phyloP scores from a whole-genome alignment of 345 rosid species.

The Salix brachista region DNA sequence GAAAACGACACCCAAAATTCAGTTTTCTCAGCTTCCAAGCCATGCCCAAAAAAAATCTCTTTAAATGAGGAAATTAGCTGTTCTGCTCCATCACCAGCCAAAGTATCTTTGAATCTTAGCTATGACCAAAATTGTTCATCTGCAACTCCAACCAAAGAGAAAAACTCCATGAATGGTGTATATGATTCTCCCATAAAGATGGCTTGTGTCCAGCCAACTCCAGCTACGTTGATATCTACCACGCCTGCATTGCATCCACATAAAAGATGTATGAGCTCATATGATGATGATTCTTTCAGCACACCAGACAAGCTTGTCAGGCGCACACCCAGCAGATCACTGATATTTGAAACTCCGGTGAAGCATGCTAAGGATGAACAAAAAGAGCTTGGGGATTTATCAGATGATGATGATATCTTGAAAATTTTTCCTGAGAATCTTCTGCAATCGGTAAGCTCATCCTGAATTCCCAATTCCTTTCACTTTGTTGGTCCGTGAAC shows the following conservation, averaged over 20 bases:
- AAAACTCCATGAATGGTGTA: not conserved
- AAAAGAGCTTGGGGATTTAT: slow-evolving; percentile 17
- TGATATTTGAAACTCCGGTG: slow-evolving; percentile 52
- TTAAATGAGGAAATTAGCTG: slow-evolving; percentile 15
- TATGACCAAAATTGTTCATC: not conserved
- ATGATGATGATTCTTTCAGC: slow-evolving; percentile 38
- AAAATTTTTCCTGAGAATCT: slow-evolving; percentile 53
- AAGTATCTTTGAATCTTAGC: slow-evolving; percentile 15
- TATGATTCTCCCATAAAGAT: slow-evolving; percentile 23
- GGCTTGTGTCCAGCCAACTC: slow-evolving; percentile 42
- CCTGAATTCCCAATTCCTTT: not conserved
- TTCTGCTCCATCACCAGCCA: slow-evolving; percentile 26
- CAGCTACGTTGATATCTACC: slow-evolving; percentile 41
- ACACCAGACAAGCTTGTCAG: slow-evolving; percentile 52
- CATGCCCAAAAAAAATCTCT: slow-evolving; percentile 9
- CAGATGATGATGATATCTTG: slow-evolving; percentile 43
- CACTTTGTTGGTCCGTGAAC: not conserved
- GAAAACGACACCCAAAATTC: slow-evolving; percentile 16
- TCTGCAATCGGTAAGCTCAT: slow-evolving; percentile 53
- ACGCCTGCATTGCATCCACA: slow-evolving; percentile 36
- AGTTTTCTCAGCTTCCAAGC: slow-evolving; percentile 9
- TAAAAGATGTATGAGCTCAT: slow-evolving; percentile 61
- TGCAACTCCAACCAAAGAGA: slow-evolving; percentile 45
- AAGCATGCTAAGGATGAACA: slow-evolving; percentile 31
- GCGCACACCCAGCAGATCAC: slow-evolving; percentile 55